phyloP scores from a whole-genome alignment of 176 grass and related monocot genomes.

The Oryza australiensis region DNA sequence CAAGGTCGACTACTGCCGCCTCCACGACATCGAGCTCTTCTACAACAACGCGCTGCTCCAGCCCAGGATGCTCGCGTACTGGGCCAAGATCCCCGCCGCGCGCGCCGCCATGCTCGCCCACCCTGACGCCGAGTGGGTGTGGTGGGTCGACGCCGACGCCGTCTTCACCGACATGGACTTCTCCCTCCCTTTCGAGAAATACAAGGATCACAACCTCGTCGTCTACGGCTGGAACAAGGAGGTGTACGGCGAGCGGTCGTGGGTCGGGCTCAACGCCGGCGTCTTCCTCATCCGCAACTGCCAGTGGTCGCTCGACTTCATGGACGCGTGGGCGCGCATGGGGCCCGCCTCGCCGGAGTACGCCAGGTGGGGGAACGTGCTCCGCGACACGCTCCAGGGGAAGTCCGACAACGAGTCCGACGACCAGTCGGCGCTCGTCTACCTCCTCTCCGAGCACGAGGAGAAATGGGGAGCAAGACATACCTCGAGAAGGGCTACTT shows the following conservation, averaged over 20 bases:
- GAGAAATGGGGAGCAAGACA: conserved; percentile 33
- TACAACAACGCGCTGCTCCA: conserved; percentile 69
- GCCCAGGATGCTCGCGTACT: conserved; percentile 58
- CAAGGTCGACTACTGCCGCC: conserved; percentile 86
- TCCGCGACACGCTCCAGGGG: conserved; percentile 31
- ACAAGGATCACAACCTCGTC: conserved; percentile 45
- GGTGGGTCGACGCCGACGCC: conserved; percentile 93
- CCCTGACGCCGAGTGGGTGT: conserved; percentile 87
- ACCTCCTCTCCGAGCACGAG: conserved; percentile 44
- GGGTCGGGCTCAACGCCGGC: conserved; percentile 80
- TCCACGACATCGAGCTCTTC: conserved; percentile 63
- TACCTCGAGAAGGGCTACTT: conserved; percentile 58
- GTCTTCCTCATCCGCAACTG: conserved; percentile 89
- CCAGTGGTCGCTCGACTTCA: conserved; percentile 86
- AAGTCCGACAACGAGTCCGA: conserved; percentile 48
- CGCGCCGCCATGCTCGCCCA: conserved; percentile 84
- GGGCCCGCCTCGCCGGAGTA: conserved; percentile 39
- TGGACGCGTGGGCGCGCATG: conserved; percentile 57
- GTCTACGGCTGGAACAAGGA: conserved; percentile 54
- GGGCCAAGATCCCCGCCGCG: conserved; percentile 70
- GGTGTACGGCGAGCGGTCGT: conserved; percentile 47
- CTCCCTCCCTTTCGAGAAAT: conserved; percentile 42
- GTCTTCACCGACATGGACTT: conserved; percentile 94
- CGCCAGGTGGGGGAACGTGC: conserved; percentile 20
- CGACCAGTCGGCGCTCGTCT: conserved; percentile 70